These are phyloP conservation scores for Sorghum bicolor DNA, from an alignment of 176 grass and related monocot genomes.

Conservation along the genomic window Sorghum_bicolor_NCBIv3 NC_012876.2:4685501-4686000, in stretches of 20 bases:
- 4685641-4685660: conserved; percentile 58
- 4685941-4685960: conserved; percentile 16
- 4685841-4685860: conserved; percentile 16
- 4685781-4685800: neutral
- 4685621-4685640: conserved; percentile 42
- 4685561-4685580: neutral
- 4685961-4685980: neutral
- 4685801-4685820: neutral
- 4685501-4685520: conserved; percentile 27
- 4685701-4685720: neutral
- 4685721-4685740: conserved; percentile 49
- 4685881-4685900: neutral
- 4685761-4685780: neutral
- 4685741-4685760: conserved; percentile 31
- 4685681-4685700: neutral
- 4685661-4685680: conserved; percentile 16
- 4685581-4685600: conserved; percentile 20
- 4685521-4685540: conserved; percentile 51
- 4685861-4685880: neutral
- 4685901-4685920: neutral
- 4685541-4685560: conserved; percentile 29
- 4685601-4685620: conserved; percentile 15
- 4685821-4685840: neutral
- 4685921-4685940: neutral
- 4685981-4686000: neutral